Evolutionary conservation across 441 rosid species (phyloP), one percentile per base, ranked within the genome.

Genomic region (Arabidopsis lyrata): DNA sequence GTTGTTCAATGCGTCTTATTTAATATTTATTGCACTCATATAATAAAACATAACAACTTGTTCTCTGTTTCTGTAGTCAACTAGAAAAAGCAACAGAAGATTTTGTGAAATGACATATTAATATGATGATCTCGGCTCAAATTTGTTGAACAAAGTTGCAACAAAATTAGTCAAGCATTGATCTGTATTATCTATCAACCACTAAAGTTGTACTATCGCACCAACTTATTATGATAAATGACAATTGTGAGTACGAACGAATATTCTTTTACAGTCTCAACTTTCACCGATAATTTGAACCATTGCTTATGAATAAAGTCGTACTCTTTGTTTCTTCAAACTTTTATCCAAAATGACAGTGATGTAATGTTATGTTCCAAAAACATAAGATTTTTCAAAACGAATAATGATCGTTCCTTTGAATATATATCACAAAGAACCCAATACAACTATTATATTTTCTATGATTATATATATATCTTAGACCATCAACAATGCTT

Each of bases 321-420:
- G 66, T 76, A 69, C 79, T 42, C 39, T 67, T 16, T 59, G 63
- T 55, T 67, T 63, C 56, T 35, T 32, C 11, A 34, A 64, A 47
- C 44, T 69, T 47, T 69, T 22, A 55, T 69, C 71, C 20, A 75
- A 68, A 42, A 34, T 24, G 70, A 69, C 75, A 76, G 70, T 69
- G 74, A 76, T 54, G 71, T 63, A 60, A 74, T 60, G 62, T 66
- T 20, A 69, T 70, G 70, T 76, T 63, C 79, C 60, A 55, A 76
- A 76, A 45, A 63, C 16, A 76, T 27, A 13, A 35, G 58, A 35
- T 39, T 44, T 27, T 61, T 63, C 75, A 63, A 36, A 60, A 38
- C 15, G 16, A 31, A 70, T 42, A 63, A 62, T 76, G 52, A 76
- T 76, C 54, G 10, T 31, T 63, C 48, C 61, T 69, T 70, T 75